These are phyloP conservation scores for Leccinellum albellum DNA, from an alignment of 768 basidiomycete genomes.

Conservation along the genomic window DNA sequence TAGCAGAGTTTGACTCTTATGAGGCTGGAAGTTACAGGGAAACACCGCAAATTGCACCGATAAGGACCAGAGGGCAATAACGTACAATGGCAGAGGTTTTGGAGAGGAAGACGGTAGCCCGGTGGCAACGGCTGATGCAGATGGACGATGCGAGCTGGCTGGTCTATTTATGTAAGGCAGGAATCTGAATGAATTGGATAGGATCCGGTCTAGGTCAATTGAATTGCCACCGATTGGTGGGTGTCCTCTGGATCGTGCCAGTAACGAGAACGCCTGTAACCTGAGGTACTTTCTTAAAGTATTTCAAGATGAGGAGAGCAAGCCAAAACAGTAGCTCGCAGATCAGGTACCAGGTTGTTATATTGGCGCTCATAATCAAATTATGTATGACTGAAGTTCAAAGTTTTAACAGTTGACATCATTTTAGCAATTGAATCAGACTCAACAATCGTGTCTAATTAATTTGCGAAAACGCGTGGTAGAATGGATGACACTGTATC, in stretches of 20 bases:
- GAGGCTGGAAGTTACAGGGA: slow-evolving; percentile 26
- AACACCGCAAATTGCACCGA: slow-evolving; percentile 49
- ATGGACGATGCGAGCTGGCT: background rate
- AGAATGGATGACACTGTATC: background rate
- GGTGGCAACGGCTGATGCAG: slow-evolving; percentile 12
- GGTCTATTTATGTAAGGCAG: background rate
- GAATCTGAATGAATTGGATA: background rate
- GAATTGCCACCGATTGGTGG: background rate
- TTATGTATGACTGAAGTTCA: background rate
- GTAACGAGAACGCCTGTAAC: background rate
- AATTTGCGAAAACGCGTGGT: background rate
- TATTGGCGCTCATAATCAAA: background rate
- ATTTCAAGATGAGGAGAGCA: background rate
- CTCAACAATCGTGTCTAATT: background rate
- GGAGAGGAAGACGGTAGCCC: slow-evolving; percentile 10
- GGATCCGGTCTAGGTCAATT: background rate
- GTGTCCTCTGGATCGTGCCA: background rate
- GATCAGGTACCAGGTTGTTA: background rate
- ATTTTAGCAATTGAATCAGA: background rate
- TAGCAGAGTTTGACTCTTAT: slow-evolving; percentile 10
- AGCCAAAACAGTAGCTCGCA: background rate
- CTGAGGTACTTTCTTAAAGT: background rate
- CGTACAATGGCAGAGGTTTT: slow-evolving; percentile 3
- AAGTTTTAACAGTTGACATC: background rate
- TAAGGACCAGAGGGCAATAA: slow-evolving; percentile 41